Percentiles rank a stretch among this genome's conserved stretches.
phyloP scores from a whole-genome alignment of 1,284 basidiomycete species.

The Naganishia liquefaciens region DNA sequence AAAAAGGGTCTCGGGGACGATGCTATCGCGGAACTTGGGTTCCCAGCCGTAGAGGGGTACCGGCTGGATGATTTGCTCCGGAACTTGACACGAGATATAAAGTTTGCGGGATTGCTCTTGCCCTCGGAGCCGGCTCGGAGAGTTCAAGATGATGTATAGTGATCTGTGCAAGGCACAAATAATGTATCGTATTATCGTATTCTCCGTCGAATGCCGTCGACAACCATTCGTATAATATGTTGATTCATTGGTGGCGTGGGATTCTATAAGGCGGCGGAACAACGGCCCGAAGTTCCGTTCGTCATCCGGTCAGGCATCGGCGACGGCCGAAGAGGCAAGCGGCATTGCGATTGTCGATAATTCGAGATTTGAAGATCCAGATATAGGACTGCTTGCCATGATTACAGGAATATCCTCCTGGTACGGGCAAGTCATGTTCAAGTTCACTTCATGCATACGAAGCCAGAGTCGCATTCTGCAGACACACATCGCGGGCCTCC shows the following conservation, averaged over 20 bases:
- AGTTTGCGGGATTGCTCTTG: slow-evolving; percentile 13
- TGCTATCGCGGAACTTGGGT: slow-evolving; percentile 15
- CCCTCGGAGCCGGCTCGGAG: slow-evolving; percentile 12
- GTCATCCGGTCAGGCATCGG: background rate
- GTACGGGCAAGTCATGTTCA: background rate
- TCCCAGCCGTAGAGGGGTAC: slow-evolving; percentile 5
- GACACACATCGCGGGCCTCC: background rate
- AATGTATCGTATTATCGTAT: background rate
- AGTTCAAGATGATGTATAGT: background rate
- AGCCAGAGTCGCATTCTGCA: background rate
- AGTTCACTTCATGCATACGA: background rate
- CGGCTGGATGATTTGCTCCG: slow-evolving; percentile 12
- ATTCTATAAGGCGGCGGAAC: background rate
- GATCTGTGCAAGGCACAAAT: too few species aligned
- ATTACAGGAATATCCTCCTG: too few species aligned
- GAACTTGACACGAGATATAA: slow-evolving; percentile 1
- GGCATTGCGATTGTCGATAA: background rate
- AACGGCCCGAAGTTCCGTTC: background rate
- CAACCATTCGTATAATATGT: background rate
- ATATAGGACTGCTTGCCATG: too few species aligned
- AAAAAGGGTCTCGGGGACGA: slow-evolving; percentile 10
- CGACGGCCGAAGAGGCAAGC: background rate
- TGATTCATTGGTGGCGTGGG: background rate
- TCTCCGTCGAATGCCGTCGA: background rate
- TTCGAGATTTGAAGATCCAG: too few species aligned